Evolutionary conservation across 1,284 basidiomycete genomes (phyloP).

Genomic region (Sphagnurus paluster): DNA sequence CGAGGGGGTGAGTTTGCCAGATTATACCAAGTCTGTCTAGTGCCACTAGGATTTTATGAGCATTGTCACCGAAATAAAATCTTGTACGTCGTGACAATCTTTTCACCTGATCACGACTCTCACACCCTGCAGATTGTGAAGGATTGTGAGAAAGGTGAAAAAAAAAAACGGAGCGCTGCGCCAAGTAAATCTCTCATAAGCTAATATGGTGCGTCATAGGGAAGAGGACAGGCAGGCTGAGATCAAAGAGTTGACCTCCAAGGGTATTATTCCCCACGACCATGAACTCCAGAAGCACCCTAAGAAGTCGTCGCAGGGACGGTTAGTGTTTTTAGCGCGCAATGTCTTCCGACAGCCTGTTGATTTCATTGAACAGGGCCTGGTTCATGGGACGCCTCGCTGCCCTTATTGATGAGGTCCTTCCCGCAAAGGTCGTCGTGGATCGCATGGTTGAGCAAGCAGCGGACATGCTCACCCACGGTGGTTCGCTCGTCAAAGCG

Average conservation of each 20-base stretch:
- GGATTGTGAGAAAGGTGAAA: too few species aligned
- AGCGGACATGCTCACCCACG: slow-evolving; percentile 41
- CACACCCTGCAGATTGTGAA: too few species aligned
- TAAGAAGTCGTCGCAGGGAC: slow-evolving; percentile 55
- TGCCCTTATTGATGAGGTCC: slow-evolving; percentile 71
- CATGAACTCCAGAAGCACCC: slow-evolving; percentile 75
- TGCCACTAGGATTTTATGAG: too few species aligned
- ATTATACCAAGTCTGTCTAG: too few species aligned
- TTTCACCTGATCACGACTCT: too few species aligned
- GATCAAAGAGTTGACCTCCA: slow-evolving; percentile 74
- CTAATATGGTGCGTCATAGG: slow-evolving; percentile 23
- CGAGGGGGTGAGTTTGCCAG: too few species aligned
- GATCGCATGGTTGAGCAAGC: slow-evolving; percentile 79
- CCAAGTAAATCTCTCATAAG: slow-evolving; percentile 10
- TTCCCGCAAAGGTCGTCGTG: slow-evolving; percentile 81
- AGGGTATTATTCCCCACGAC: slow-evolving; percentile 76
- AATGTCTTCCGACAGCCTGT: background rate
- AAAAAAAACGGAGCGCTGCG: slow-evolving; percentile 73
- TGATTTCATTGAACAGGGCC: slow-evolving; percentile 26
- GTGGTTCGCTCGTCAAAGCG: slow-evolving; percentile 34
- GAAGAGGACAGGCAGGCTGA: slow-evolving; percentile 64
- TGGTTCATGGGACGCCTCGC: slow-evolving; percentile 84
- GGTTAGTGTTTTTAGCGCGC: slow-evolving; percentile 17
- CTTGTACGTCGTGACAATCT: too few species aligned
- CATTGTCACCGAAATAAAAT: too few species aligned